Base-by-base conservation (phyloP, 805 yeast genomes). In the Wickerhamia fluorescens region DNA sequence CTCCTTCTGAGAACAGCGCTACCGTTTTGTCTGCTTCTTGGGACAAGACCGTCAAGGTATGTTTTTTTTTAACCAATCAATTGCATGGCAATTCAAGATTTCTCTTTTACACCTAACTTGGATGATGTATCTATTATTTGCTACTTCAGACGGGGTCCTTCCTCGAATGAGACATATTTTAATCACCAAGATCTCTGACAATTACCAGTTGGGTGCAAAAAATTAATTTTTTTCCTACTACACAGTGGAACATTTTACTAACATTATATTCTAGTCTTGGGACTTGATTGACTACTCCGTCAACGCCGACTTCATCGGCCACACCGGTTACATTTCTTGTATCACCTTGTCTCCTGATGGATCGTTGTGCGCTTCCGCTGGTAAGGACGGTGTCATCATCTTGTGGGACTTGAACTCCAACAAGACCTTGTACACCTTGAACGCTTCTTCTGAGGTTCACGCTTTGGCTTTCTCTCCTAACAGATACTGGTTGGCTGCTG, bases 401-500 rank as follows among this genome's bases (percentile, higher is more conserved):
- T 79, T 92, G 65, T 92, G 99, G 99, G 94, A 88, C 75, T 76
- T 89, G 71, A 74, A 78, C 75, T 67, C 75, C 56, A 77, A 82
- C 74, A 66, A 70, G 59, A 78, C 88, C 59, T 75, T 88, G 60
- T 89, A 87, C 94, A 79, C 95, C 58, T 78, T 92, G 67, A 72
- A 75, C 57, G 89, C 95, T 55, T 86, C 92, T 67, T 92, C 89
- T 61, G 97, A 89, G 77, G 87, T 92, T 54, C 85, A 85, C 70
- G 94, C 96, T 65, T 78, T 92, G 64, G 95, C 96, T 56, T 92
- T 92, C 95, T 89, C 97, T 67, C 98, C 99, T 73, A 85, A 85
- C 94, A 88, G 98, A 82, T 92, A 85, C 94, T 92, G 98, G 98
- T 83, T 92, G 68, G 89, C 95, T 66, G 98, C 97, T 72, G 97